Evolutionary conservation across 73 alveolate species (phyloP).

Genomic region (Tetrahymena borealis): DNA sequence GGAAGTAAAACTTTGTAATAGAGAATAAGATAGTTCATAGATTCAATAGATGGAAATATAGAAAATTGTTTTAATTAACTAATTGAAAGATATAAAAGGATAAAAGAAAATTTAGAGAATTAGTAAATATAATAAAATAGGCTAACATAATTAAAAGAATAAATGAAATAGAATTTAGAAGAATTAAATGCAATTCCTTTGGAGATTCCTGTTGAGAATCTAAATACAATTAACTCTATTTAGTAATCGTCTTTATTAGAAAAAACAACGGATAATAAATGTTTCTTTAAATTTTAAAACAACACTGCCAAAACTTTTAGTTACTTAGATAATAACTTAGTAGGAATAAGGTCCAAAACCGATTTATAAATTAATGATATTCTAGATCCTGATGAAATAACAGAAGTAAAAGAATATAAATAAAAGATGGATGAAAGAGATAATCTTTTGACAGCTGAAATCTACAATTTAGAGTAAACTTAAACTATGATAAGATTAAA

Average conservation of each 20-base stretch:
- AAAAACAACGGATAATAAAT: neutral
- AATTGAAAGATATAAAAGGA: neutral
- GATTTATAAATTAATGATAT: neutral
- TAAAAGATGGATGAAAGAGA: neutral
- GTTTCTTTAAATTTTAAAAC: neutral
- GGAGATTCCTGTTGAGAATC: neutral
- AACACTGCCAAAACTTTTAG: neutral
- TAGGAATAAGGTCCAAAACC: neutral
- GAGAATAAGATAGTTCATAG: neutral
- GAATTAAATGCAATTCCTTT: neutral
- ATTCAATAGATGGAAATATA: neutral
- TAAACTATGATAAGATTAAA: neutral
- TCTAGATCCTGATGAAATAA: neutral
- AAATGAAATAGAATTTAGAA: neutral
- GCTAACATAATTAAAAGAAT: neutral
- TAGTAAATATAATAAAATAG: neutral
- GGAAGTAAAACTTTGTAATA: neutral
- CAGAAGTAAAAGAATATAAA: neutral
- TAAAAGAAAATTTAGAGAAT: neutral
- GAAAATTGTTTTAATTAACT: neutral
- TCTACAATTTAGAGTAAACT: neutral
- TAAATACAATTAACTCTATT: neutral
- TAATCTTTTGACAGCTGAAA: neutral
- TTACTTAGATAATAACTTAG: neutral
- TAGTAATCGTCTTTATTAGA: neutral